Conservation (phyloP, 2,329 filamentous ascomycete genomes). For the Ophiostoma angusticollis region DNA sequence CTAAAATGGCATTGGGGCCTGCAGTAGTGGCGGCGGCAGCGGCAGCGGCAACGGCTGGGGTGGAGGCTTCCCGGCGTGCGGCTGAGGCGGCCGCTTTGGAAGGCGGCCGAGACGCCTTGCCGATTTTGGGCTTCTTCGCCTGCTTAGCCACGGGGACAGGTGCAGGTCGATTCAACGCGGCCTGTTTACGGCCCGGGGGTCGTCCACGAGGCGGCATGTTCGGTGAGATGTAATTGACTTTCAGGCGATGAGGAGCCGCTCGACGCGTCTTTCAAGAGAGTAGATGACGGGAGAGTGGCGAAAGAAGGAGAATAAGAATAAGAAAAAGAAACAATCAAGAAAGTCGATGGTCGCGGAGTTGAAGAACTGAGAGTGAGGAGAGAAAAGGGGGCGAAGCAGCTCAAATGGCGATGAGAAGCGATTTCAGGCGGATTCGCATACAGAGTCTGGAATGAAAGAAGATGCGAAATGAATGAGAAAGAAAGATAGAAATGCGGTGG, state of each 20-base stretch:
- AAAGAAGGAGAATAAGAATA: neutral
- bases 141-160: neutral
- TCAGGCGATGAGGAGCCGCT: no score
- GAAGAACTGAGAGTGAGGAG: neutral
- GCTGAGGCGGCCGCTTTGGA: neutral
- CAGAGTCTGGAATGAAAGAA: no score
- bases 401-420: no score
- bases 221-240: no score
- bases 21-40: neutral
- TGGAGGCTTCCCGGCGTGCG: neutral
- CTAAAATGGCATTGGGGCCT: no score
- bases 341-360: neutral
- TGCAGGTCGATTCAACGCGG: no score
- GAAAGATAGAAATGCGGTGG: no score
- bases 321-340: neutral
- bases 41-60: neutral
- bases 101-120: no score
- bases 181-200: constrained; percentile 11
- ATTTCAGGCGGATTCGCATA: no score
- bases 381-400: no score
- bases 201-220: constrained; percentile 12
- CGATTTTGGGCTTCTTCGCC: neutral
- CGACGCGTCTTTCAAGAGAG: no score
- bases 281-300: neutral
- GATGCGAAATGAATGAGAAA: no score